phyloP scores from a whole-genome alignment of 2,329 filamentous ascomycete genomes.

The Leptographium procerum region DNA sequence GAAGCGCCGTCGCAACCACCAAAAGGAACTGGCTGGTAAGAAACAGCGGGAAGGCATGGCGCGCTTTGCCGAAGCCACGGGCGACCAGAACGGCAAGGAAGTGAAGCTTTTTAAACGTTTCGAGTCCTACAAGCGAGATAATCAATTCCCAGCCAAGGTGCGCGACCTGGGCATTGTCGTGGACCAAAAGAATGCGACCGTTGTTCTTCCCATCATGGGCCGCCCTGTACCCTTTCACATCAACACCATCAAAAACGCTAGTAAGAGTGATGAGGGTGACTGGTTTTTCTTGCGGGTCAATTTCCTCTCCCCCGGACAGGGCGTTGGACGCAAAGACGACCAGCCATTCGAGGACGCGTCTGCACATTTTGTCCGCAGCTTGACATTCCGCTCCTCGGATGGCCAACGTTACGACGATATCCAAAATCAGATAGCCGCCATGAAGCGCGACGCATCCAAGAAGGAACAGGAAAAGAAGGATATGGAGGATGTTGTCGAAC shows the following conservation, averaged over 20 bases:
- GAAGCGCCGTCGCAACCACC: slow-evolving; percentile 75
- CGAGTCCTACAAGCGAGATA: slow-evolving; percentile 97
- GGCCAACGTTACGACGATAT: slow-evolving; percentile 83
- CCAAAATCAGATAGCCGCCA: slow-evolving; percentile 83
- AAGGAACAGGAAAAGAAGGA: slow-evolving; percentile 99
- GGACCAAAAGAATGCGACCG: slow-evolving; percentile 78
- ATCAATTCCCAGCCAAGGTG: slow-evolving; percentile 74
- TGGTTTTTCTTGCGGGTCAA: slow-evolving; percentile 94
- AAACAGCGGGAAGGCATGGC: slow-evolving; percentile 83
- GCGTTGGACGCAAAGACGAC: slow-evolving; percentile 93
- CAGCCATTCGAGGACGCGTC: slow-evolving; percentile 95
- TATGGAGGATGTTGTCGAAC: slow-evolving; percentile 97
- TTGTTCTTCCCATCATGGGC: slow-evolving; percentile 94
- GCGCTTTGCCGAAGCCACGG: slow-evolving; percentile 75
- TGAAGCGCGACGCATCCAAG: slow-evolving; percentile 86
- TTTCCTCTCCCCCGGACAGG: slow-evolving; percentile 91
- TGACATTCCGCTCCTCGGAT: slow-evolving; percentile 90
- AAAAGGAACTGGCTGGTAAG: slow-evolving; percentile 75
- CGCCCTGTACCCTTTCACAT: slow-evolving; percentile 97
- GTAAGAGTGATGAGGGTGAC: slow-evolving; percentile 91
- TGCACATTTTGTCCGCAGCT: slow-evolving; percentile 87
- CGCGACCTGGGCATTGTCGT: slow-evolving; percentile 83
- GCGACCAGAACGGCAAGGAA: slow-evolving; percentile 76
- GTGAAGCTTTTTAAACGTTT: slow-evolving; percentile 99
- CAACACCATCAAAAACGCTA: slow-evolving; percentile 95